Evolutionary conservation across 192 early-diverging fungal species (phyloP), one percentile per base, ranked within the genome.

Genomic region (Phycomyces nitens): DNA sequence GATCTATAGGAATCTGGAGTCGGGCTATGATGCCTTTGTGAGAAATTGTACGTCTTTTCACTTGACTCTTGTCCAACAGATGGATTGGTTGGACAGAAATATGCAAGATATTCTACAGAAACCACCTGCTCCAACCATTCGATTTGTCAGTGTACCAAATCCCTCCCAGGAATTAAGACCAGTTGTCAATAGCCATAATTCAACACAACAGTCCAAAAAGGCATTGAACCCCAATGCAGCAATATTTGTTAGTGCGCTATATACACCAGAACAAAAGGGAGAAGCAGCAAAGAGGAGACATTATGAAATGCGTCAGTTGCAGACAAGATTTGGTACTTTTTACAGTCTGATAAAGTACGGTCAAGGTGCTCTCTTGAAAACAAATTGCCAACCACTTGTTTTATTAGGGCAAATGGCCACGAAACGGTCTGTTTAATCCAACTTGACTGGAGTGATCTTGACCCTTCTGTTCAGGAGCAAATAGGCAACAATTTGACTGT

Each of bases 71-170:
- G 64, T 82, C 7, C 55, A 63, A 20, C 75, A 82, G 22, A 61
- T 82, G 50, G 68, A 77, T 16, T 90, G 86, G 86, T 68, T 90
- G 12, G 86, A 88, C 43, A 64, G 65, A 41, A 83, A 84, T 39
- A 80, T 90, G 62, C 86, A 90, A 58, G 47, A 47, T 14, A 41
- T 88, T 23, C 74, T 90, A 69, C 84, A 85, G 66, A 77, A 82
- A 53, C 80, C 85, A 10, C 84, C 88, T 56, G 54, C 57, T 18
- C 58, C 75, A 23, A 68, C 68, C 14, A 58, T 70, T 16, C 14
- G 75, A 29, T 58, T 69, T 49, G 64, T 76, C 44, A 47, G 44
- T 47, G 1, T 6, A 7, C 12, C 44, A 34, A 34, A 34, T 34
- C 29, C 29, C 29, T 40, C 50, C 2, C 29, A 34, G 7, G 7